A percentile compares a stretch with the other conserved stretches of the same genome.
Evolutionary conservation across 73 alveolate species (phyloP).

Genomic region (Tetrahymena elliotti): DNA sequence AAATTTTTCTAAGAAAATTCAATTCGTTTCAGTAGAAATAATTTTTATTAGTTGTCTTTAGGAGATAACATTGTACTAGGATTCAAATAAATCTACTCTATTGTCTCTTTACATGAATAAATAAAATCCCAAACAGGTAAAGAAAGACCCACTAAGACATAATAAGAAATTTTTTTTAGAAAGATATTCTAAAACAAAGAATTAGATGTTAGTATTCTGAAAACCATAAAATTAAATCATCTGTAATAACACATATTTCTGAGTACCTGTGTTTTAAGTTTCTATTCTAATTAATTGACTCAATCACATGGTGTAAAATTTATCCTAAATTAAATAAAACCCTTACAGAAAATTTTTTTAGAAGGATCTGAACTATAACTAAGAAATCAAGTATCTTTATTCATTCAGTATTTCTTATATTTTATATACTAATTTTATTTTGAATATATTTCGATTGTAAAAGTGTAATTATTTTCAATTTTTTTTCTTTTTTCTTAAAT

Average conservation of each 20-base stretch:
- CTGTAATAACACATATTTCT: neutral
- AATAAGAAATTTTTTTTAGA: neutral
- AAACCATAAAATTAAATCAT: too few species aligned
- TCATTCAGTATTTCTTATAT: neutral
- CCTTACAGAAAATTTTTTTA: neutral
- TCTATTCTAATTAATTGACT: neutral
- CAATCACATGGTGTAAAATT: neutral
- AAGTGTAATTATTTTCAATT: neutral
- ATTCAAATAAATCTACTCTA: too few species aligned
- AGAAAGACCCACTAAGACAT: neutral
- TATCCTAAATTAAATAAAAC: too few species aligned
- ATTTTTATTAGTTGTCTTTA: too few species aligned
- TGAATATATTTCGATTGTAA: neutral
- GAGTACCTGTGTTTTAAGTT: neutral
- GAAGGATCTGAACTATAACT: neutral
- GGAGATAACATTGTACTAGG: too few species aligned
- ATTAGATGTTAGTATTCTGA: neutral
- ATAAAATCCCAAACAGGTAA: too few species aligned
- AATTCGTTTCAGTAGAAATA: too few species aligned
- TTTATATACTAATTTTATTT: neutral
- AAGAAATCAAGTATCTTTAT: neutral
- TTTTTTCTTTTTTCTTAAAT: neutral
- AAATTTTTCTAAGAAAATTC: too few species aligned
- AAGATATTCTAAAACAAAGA: neutral
- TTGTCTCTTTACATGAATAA: too few species aligned